Percentiles rank a stretch among this genome's conserved stretches.
Conservation (phyloP, 192 early-diverging fungal genomes). For the Podila minutissima region DNA sequence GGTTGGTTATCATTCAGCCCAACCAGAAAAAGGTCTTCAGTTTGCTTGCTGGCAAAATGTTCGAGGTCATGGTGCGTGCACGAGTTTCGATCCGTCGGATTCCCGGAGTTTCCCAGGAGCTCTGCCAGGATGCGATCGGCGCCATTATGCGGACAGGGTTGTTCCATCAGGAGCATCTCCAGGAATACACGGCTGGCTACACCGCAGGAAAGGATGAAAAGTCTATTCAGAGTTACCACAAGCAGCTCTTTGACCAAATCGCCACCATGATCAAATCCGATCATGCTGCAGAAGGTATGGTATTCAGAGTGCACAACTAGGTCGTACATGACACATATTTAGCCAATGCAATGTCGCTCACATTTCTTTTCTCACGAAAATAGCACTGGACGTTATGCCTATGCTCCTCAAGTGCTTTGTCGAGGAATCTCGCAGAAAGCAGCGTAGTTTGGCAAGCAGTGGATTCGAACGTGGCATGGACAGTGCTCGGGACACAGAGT, state of each 20-base stretch:
- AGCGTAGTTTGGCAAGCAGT: constrained; percentile 22
- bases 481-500: constrained; percentile 27
- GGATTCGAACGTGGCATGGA: constrained; percentile 37
- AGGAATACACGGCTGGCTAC: constrained; percentile 42
- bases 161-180: constrained; percentile 48
- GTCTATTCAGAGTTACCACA: constrained; percentile 45
- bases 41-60: constrained; percentile 31
- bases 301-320: not conserved
- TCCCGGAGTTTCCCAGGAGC: not conserved
- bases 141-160: constrained; percentile 30
- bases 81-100: constrained; percentile 8
- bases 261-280: constrained; percentile 22
- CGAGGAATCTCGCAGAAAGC: constrained; percentile 40
- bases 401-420: constrained; percentile 26
- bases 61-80: constrained; percentile 26
- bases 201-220: constrained; percentile 19
- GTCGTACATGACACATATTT: not conserved
- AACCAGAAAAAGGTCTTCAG: constrained; percentile 49
- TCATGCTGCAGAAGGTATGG: constrained; percentile 12
- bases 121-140: constrained; percentile 27
- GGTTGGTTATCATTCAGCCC: constrained; percentile 32
- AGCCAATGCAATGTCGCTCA: not conserved
- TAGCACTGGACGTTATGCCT: constrained; percentile 34
- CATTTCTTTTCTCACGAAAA: not conserved
- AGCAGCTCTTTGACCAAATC: constrained; percentile 45